A percentile compares a stretch with the other conserved stretches of the same genome.
Conservation (phyloP, 495 filamentous ascomycete genomes). For the Penicillium silybi region DNA sequence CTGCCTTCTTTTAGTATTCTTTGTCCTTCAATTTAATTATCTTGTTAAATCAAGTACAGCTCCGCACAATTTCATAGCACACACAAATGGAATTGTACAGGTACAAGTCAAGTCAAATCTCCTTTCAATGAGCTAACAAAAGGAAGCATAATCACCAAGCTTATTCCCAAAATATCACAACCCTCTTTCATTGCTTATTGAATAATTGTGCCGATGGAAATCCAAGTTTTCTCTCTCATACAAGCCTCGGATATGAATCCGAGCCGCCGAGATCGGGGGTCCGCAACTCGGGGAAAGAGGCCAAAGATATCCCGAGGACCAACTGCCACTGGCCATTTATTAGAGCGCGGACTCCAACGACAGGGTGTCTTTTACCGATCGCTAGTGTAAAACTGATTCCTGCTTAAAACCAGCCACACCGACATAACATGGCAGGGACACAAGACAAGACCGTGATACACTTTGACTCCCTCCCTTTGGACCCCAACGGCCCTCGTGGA, state of each 20-base stretch:
- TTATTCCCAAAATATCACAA: too few relatives aligned
- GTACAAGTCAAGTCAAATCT: too few relatives aligned
- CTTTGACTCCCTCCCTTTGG: conserved; percentile 48
- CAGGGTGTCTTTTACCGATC: not conserved
- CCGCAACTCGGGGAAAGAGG: not conserved
- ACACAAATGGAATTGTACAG: too few relatives aligned
- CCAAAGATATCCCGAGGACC: conserved; percentile 2
- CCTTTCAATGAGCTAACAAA: too few relatives aligned
- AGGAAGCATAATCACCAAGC: too few relatives aligned
- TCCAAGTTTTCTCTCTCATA: too few relatives aligned
- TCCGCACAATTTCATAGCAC: too few relatives aligned
- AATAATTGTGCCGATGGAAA: too few relatives aligned
- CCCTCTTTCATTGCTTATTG: too few relatives aligned
- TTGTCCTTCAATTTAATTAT: not conserved
- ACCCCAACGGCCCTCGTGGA: conserved; percentile 41
- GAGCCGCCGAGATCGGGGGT: conserved; percentile 6
- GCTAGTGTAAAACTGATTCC: not conserved
- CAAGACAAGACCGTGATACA: conserved; percentile 4
- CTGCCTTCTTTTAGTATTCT: not conserved
- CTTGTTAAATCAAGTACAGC: too few relatives aligned
- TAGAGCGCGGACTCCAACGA: too few relatives aligned
- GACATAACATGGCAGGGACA: conserved; percentile 5
- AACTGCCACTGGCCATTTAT: too few relatives aligned
- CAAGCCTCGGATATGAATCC: conserved; percentile 16
- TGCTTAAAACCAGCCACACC: not conserved